phyloP scores from a whole-genome alignment of 257 asterid genomes.

The Ocimum tenuiflorum region DNA sequence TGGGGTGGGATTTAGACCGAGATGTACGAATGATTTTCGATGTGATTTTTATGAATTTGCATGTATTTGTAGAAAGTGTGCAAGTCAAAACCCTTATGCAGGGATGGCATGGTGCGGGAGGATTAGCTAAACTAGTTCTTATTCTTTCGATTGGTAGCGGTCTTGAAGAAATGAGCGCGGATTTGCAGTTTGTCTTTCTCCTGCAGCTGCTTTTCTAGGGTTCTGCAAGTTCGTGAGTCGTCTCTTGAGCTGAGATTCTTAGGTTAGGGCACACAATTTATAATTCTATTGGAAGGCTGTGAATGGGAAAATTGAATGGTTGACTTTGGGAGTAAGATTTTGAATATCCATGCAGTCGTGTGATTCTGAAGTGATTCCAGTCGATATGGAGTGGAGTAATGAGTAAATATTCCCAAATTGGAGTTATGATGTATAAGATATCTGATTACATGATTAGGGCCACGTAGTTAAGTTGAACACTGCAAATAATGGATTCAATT shows the following conservation, averaged over 20 bases:
- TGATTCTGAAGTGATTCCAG: not conserved
- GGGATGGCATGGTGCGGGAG: no score
- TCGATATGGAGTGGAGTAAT: not conserved
- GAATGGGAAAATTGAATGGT: no score
- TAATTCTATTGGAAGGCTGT: not conserved
- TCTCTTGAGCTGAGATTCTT: not conserved
- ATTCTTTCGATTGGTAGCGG: not conserved
- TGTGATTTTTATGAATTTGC: not conserved
- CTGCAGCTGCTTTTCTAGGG: not conserved
- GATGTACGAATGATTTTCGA: not conserved
- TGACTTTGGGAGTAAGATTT: no score
- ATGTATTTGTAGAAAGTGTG: not conserved
- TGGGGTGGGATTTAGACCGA: conserved; percentile 5
- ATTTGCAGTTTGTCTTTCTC: not conserved
- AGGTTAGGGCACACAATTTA: not conserved
- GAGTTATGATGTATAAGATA: not conserved
- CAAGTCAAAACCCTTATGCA: no score
- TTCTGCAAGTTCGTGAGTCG: not conserved
- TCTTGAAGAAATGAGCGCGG: not conserved
- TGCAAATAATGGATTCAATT: not conserved
- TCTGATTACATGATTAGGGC: not conserved
- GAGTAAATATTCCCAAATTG: not conserved
- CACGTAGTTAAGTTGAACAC: not conserved
- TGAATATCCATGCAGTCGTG: no score
- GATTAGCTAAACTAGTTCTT: not conserved